Percentiles rank a stretch among this genome's conserved stretches.
phyloP scores from a whole-genome alignment of 306 rosid species.

The Aeschynomene evenia region DNA sequence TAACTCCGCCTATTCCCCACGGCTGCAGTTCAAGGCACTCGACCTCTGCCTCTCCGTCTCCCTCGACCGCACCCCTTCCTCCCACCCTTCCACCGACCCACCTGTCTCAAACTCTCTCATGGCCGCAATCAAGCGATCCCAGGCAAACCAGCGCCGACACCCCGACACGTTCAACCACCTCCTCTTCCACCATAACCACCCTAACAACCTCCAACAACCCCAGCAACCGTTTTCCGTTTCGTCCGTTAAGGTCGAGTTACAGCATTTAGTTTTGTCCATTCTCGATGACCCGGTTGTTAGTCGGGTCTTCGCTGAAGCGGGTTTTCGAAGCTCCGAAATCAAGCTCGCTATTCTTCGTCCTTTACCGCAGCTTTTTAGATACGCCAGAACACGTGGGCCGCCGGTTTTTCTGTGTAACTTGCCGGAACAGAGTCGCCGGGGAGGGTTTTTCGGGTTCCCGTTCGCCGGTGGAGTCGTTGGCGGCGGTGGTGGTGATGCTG shows the following conservation, averaged over 20 bases:
- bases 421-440: slow-evolving; percentile 50
- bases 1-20: slow-evolving; percentile 75
- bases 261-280: slow-evolving; percentile 72
- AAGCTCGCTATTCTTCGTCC: slow-evolving; percentile 82
- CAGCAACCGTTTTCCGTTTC: slow-evolving; percentile 67
- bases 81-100: slow-evolving; percentile 63
- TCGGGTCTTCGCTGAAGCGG: slow-evolving; percentile 89
- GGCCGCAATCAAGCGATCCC: slow-evolving; percentile 97
- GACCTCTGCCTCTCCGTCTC: slow-evolving; percentile 87
- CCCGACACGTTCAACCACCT: slow-evolving; percentile 66
- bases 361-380: slow-evolving; percentile 58
- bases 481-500: slow-evolving; percentile 8
- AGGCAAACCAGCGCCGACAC: slow-evolving; percentile 89
- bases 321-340: slow-evolving; percentile 95
- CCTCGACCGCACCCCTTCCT: slow-evolving; percentile 75
- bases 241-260: slow-evolving; percentile 78
- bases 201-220: not conserved
- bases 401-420: slow-evolving; percentile 73
- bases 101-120: slow-evolving; percentile 94
- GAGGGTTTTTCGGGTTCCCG: slow-evolving; percentile 37
- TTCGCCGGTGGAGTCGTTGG: slow-evolving; percentile 39
- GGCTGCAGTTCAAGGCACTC: slow-evolving; percentile 86
- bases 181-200: slow-evolving; percentile 51
- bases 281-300: slow-evolving; percentile 97
- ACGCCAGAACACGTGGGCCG: slow-evolving; percentile 43